Evolutionary conservation across 257 asterid species (phyloP).

Genomic region (Gentiana dahurica): DNA sequence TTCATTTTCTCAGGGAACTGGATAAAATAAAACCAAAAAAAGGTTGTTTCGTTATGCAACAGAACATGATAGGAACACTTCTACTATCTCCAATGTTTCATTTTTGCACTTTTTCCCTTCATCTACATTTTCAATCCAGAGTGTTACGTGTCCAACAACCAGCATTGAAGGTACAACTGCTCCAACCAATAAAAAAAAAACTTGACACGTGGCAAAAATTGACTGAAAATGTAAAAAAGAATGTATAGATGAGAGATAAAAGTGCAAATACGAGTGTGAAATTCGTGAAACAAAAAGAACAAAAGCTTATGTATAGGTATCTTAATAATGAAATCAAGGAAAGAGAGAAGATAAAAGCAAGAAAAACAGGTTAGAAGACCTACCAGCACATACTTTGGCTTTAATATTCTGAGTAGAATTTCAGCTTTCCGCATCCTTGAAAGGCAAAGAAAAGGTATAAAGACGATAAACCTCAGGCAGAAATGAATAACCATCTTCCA

Average conservation of each 20-base stretch:
- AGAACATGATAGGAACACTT: no score
- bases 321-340: not conserved
- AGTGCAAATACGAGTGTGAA: no score
- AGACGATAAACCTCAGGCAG: not conserved
- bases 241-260: no score
- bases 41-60: no score
- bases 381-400: constrained; percentile 74
- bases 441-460: constrained; percentile 7
- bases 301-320: no score
- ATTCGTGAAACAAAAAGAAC: no score
- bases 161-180: no score
- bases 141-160: no score
- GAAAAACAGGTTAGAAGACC: not conserved
- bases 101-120: not conserved
- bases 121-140: no score
- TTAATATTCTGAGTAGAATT: constrained; percentile 44
- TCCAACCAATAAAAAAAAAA: no score
- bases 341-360: not conserved
- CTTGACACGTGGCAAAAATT: no score
- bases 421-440: constrained; percentile 41
- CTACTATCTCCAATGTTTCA: not conserved
- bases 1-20: constrained; percentile 59
- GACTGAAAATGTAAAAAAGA: no score
- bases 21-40: constrained; percentile 7
- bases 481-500: not conserved